phyloP scores from a whole-genome alignment of 2,329 filamentous ascomycete genomes.

The Aspergillus bombycis region DNA sequence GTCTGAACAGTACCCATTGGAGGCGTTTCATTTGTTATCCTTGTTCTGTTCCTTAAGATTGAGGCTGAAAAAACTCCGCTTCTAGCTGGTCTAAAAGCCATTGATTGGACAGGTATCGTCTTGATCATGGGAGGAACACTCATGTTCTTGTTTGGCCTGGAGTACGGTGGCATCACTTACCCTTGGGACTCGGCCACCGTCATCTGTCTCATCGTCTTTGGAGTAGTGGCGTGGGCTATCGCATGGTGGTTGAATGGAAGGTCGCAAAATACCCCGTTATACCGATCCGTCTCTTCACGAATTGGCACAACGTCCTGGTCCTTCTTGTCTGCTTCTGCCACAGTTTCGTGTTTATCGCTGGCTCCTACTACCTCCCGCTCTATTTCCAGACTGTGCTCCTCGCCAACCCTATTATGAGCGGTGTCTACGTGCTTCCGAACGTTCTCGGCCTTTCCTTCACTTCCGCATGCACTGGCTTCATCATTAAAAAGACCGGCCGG shows the following conservation, averaged over 20 bases:
- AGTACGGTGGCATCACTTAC: slow-evolving; percentile 76
- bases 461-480: slow-evolving; percentile 65
- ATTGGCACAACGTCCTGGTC: slow-evolving; percentile 66
- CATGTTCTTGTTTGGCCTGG: slow-evolving; percentile 83
- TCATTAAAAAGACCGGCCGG: slow-evolving; percentile 72
- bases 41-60: slow-evolving; percentile 63
- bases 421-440: slow-evolving; percentile 73
- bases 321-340: slow-evolving; percentile 72
- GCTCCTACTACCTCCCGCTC: slow-evolving; percentile 78
- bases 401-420: slow-evolving; percentile 69
- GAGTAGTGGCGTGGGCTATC: slow-evolving; percentile 62
- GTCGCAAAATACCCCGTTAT: slow-evolving; percentile 78
- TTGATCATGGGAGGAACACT: slow-evolving; percentile 75
- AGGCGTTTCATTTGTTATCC: slow-evolving; percentile 60
- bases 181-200: slow-evolving; percentile 77
- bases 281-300: slow-evolving; percentile 70
- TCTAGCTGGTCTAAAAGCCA: slow-evolving; percentile 59
- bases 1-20: slow-evolving; percentile 56
- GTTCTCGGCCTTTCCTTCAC: slow-evolving; percentile 68
- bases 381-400: slow-evolving; percentile 81
- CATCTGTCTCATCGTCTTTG: slow-evolving; percentile 77
- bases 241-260: slow-evolving; percentile 73
- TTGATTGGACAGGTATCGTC: slow-evolving; percentile 67
- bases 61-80: slow-evolving; percentile 64
- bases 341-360: slow-evolving; percentile 75